Evolutionary conservation across 2,329 filamentous ascomycete species (phyloP).

Genomic region (Xylariaceae sp.): DNA sequence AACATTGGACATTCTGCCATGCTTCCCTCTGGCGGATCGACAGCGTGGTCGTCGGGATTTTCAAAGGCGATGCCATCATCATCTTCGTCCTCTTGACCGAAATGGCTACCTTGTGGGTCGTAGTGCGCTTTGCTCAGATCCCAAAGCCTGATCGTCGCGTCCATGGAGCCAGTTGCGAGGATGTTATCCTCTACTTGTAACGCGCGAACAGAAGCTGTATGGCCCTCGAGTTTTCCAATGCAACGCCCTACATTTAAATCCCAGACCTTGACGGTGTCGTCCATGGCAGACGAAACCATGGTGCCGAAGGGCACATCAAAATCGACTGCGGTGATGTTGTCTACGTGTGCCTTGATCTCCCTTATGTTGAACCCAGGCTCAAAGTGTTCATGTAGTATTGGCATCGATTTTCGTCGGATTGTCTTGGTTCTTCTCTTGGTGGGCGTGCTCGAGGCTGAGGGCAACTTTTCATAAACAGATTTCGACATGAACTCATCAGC

Average conservation of each 20-base stretch:
- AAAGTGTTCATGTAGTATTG: slow-evolving; percentile 92
- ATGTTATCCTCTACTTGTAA: slow-evolving; percentile 95
- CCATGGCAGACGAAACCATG: slow-evolving; percentile 85
- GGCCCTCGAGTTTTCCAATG: slow-evolving; percentile 86
- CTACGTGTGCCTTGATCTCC: slow-evolving; percentile 83
- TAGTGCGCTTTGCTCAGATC: slow-evolving; percentile 88
- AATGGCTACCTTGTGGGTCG: slow-evolving; percentile 61
- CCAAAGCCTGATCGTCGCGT: slow-evolving; percentile 92
- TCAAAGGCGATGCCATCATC: slow-evolving; percentile 70
- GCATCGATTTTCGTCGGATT: slow-evolving; percentile 77
- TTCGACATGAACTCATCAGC: slow-evolving; percentile 85
- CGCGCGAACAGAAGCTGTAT: slow-evolving; percentile 87
- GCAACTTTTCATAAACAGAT: slow-evolving; percentile 92
- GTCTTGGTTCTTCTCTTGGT: slow-evolving; percentile 52
- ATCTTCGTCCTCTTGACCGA: slow-evolving; percentile 54
- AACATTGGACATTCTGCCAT: slow-evolving; percentile 90
- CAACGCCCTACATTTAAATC: slow-evolving; percentile 91
- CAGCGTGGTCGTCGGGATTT: slow-evolving; percentile 61
- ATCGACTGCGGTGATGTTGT: slow-evolving; percentile 84
- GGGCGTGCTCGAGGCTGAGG: slow-evolving; percentile 47
- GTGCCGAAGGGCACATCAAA: slow-evolving; percentile 98
- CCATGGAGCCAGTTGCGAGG: slow-evolving; percentile 88
- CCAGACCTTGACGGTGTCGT: slow-evolving; percentile 95
- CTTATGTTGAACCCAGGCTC: slow-evolving; percentile 84
- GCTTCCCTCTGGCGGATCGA: slow-evolving; percentile 70